Conservation (phyloP, 1,284 basidiomycete genomes). For the Polyporus tsugae region DNA sequence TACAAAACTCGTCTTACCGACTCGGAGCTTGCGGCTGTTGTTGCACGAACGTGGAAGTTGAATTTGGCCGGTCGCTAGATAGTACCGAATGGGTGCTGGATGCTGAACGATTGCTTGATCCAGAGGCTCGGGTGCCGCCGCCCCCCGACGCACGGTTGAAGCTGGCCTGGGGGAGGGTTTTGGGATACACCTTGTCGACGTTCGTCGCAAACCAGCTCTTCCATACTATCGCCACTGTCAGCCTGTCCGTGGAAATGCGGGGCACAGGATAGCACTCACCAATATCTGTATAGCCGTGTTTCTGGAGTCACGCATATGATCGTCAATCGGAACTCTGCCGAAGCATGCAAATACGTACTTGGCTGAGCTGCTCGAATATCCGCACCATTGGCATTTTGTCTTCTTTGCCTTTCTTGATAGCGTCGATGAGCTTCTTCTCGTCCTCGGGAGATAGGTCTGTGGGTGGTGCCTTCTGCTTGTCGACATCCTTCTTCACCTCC, state of each 20-base stretch:
- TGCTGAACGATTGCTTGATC: neutral
- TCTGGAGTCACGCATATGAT: neutral
- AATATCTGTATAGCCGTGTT: neutral
- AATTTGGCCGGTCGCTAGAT: neutral
- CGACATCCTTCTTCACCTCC: neutral
- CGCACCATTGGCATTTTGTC: neutral
- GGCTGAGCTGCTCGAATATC: neutral
- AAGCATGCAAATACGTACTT: neutral
- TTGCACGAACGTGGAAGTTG: neutral
- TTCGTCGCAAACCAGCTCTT: neutral
- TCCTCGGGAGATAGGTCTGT: neutral
- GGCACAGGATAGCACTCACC: neutral
- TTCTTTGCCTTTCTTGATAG: neutral
- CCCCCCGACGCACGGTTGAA: neutral
- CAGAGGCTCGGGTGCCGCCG: neutral
- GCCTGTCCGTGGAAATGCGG: neutral
- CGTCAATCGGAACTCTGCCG: neutral
- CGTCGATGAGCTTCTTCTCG: neutral
- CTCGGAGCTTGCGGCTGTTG: neutral
- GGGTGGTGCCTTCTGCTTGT: neutral
- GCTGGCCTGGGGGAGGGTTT: neutral
- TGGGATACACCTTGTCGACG: neutral
- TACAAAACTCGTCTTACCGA: neutral
- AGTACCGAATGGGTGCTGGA: neutral
- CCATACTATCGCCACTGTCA: neutral